A percentile compares a stretch with the other conserved stretches of the same genome.
These are phyloP conservation scores for Hanseniaspora jakobsenii DNA, from an alignment of 805 yeast genomes.

Conservation along the genomic window DNA sequence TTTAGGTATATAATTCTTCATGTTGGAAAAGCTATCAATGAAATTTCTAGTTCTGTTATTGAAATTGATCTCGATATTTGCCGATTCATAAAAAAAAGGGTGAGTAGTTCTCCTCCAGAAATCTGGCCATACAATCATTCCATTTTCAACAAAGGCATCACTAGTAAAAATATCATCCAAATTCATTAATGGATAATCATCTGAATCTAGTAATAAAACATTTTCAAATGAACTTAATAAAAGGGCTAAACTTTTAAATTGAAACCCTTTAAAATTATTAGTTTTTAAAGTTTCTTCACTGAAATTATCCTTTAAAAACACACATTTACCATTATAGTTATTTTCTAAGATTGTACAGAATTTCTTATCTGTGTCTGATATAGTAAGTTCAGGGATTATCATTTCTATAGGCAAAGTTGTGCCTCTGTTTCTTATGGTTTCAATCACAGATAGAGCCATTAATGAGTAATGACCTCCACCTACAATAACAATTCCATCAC, in stretches of 20 bases:
- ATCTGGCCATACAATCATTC: conserved; percentile 68
- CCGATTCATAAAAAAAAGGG: conserved; percentile 59
- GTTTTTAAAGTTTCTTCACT: conserved; percentile 34
- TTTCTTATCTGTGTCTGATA: conserved; percentile 47
- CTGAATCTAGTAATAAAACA: conserved; percentile 62
- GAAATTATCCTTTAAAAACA: conserved; percentile 47
- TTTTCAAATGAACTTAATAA: conserved; percentile 63
- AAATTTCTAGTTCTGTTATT: conserved; percentile 29
- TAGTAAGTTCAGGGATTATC: conserved; percentile 45
- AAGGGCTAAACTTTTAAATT: conserved; percentile 56
- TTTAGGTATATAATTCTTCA: conserved; percentile 19
- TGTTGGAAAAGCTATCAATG: conserved; percentile 29
- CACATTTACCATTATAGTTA: conserved; percentile 51
- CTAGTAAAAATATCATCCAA: conserved; percentile 49
- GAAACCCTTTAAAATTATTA: conserved; percentile 47
- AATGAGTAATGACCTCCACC: conserved; percentile 75
- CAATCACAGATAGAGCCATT: conserved; percentile 52
- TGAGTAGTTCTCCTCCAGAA: conserved; percentile 78
- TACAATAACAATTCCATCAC: conserved; percentile 48
- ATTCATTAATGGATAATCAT: conserved; percentile 54
- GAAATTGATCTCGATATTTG: conserved; percentile 39
- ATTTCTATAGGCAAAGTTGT: conserved; percentile 63
- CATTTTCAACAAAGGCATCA: conserved; percentile 41
- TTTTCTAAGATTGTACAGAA: conserved; percentile 48
- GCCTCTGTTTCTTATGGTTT: conserved; percentile 48